phyloP scores from a whole-genome alignment of 768 basidiomycete genomes.

The Panaeolus cyanescens region DNA sequence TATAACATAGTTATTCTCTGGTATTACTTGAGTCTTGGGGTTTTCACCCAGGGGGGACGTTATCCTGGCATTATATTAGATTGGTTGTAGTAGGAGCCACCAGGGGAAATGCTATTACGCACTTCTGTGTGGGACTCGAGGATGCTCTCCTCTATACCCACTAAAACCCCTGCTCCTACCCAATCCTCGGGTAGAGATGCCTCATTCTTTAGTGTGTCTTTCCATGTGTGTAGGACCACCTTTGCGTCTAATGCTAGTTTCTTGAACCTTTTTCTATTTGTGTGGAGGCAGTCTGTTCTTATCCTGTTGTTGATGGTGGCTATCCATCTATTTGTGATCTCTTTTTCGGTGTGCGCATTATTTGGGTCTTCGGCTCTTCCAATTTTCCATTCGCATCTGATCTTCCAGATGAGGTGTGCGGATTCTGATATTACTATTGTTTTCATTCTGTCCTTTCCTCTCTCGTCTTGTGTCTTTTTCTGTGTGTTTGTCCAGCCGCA shows the following conservation, averaged over 20 bases:
- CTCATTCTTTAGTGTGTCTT: slow-evolving; percentile 5
- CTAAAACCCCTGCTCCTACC: slow-evolving; percentile 19
- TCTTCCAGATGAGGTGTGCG: slow-evolving; percentile 8
- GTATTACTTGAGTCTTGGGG: no score
- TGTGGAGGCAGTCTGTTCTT: slow-evolving; percentile 15
- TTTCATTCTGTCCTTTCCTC: background rate
- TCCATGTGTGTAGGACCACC: slow-evolving; percentile 14
- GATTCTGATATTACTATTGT: slow-evolving; percentile 6
- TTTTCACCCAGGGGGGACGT: no score
- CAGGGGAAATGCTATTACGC: no score
- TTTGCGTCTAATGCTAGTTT: background rate
- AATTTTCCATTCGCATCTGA: slow-evolving; percentile 8
- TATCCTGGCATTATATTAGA: no score
- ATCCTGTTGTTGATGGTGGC: slow-evolving; percentile 18
- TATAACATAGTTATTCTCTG: no score
- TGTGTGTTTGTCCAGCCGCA: background rate
- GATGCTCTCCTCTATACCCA: slow-evolving; percentile 12
- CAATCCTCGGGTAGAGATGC: slow-evolving; percentile 9
- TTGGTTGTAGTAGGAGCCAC: no score
- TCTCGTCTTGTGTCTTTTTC: background rate
- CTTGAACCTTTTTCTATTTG: slow-evolving; percentile 4
- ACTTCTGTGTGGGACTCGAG: no score
- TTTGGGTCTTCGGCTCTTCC: background rate
- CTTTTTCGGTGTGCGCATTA: background rate
- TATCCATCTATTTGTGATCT: slow-evolving; percentile 21